Base-by-base conservation (phyloP, 148 eudicot genomes). In the Pouteria glomerata region DNA sequence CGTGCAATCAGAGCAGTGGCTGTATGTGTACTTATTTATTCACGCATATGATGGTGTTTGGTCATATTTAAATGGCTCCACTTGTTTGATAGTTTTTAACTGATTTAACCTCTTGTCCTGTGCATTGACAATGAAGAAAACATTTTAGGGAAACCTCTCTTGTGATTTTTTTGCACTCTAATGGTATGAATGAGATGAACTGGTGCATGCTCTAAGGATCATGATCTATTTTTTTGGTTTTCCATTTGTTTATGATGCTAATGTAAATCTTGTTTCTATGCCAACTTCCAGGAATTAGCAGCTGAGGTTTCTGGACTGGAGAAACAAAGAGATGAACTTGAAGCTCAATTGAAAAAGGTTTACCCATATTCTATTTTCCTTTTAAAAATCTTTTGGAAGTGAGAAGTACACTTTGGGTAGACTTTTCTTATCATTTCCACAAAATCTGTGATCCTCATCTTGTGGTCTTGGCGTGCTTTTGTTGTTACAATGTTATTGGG, bases 331-430 rank as follows among this genome's bases (percentile, higher is more conserved):
- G 89, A 90, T 78, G 89, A 88, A 71, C 90, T 96, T 63, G 99
- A 96, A 88, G 97, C 94, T 73, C 83, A 81, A 74, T 71, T 96
- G 76, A 88, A 88, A 83, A 88, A 85, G 99, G 99, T 96, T 57
- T 59, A 44, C 53, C n/a, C 37, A 53, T 21, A 45, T 44, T 8
- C 61, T 48, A 57, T 55, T 14, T 58, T 52, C 14, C 39, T 33
- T 1, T 53, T 61, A 24, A 58, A 31, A n/a, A n/a, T 6, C 35
- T 55, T 39, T 61, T 41, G 14, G 8, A 63, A 31, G 62, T 52
- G 69, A 35, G 64, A 33, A 44, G 50, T 30, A 14, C n/a, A n/a
- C 23, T n/a, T 53, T 2, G 23, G 34, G 14, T 8, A 23, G 33
- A 63, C 26, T 10, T 39, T 26, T 4, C 21, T 8, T 23, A 63